Conservation (phyloP, 2,329 filamentous ascomycete species). For the Pseudogymnoascus sp. region DNA sequence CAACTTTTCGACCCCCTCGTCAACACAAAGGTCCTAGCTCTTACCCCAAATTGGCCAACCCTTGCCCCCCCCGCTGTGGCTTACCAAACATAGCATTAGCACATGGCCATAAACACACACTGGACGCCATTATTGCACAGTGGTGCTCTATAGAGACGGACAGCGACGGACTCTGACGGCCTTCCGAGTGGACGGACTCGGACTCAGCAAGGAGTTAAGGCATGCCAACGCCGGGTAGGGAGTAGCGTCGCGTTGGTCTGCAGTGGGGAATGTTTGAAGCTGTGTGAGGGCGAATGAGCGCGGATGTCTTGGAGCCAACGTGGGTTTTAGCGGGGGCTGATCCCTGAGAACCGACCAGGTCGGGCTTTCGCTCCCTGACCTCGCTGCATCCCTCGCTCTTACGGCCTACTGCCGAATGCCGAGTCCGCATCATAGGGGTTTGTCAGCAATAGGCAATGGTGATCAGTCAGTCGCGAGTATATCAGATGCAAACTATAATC, state of each 20-base stretch:
- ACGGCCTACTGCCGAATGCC: background rate
- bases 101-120: background rate
- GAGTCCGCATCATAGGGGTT: background rate
- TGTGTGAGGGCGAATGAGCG: background rate
- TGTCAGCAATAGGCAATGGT: background rate
- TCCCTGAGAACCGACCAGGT: background rate
- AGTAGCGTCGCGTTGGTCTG: background rate
- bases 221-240: background rate
- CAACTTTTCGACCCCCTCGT: background rate
- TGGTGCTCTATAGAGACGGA: background rate
- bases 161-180: background rate
- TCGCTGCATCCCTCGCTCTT: background rate
- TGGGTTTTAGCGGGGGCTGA: background rate
- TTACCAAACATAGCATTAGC: background rate
- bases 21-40: background rate
- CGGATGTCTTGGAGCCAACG: background rate
- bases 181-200: background rate
- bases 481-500: no score
- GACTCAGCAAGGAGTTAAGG: conserved; percentile 1
- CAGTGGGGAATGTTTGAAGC: background rate
- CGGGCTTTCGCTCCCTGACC: background rate
- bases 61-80: background rate
- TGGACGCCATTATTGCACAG: background rate
- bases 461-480: no score
- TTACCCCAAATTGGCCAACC: background rate